Evolutionary conservation across 345 rosid species (phyloP).

Genomic region (Brassica juncea): DNA sequence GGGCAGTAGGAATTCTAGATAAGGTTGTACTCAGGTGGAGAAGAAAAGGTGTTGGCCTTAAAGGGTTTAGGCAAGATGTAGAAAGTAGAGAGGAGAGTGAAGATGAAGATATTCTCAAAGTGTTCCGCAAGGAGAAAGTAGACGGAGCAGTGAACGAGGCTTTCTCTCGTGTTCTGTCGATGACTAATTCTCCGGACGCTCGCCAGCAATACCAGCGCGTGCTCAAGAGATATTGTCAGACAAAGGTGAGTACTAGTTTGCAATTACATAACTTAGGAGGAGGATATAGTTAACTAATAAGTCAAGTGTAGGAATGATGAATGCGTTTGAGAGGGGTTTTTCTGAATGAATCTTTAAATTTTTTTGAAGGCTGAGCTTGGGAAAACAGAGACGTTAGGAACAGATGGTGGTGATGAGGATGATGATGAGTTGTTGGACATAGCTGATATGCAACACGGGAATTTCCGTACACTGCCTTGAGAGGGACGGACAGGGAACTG

Average conservation of each 20-base stretch:
- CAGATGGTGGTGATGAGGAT: constrained; percentile 38
- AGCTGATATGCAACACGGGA: constrained; percentile 54
- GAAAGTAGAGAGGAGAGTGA: constrained; percentile 61
- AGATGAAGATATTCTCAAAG: constrained; percentile 91
- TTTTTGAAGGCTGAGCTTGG: constrained; percentile 63
- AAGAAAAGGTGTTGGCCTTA: constrained; percentile 82
- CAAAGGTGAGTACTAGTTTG: constrained; percentile 54
- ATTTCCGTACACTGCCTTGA: constrained; percentile 26
- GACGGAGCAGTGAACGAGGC: constrained; percentile 76
- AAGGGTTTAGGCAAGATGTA: constrained; percentile 60
- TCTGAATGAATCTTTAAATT: background rate
- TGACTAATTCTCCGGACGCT: constrained; percentile 81
- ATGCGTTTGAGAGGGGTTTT: background rate
- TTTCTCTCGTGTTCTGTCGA: constrained; percentile 73
- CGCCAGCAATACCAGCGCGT: constrained; percentile 82
- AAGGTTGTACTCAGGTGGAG: constrained; percentile 90
- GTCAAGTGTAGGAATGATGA: background rate
- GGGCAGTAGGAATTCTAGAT: constrained; percentile 92
- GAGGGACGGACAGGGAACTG: background rate
- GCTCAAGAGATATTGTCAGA: constrained; percentile 73
- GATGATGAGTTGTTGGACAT: constrained; percentile 39
- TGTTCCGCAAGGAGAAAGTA: constrained; percentile 83
- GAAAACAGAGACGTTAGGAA: constrained; percentile 47
- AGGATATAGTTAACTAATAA: background rate
- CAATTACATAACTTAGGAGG: background rate